Conservation (phyloP, 306 rosid genomes). For the Dryas octopetala region DNA sequence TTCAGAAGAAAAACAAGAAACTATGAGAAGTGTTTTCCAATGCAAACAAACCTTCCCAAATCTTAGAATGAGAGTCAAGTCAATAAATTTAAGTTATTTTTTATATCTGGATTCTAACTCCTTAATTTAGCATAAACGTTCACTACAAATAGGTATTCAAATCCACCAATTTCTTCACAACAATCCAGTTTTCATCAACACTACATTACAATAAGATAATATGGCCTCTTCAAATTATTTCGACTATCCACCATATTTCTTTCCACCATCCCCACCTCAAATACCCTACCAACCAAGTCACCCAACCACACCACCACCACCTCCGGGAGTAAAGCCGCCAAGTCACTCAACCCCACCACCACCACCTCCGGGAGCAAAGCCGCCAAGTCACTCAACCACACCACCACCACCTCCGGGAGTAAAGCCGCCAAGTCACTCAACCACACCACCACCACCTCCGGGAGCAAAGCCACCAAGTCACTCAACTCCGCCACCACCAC, state of each 20-base stretch:
- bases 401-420: background rate
- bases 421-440: background rate
- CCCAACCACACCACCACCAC: background rate
- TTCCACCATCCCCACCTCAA: slow-evolving; percentile 32
- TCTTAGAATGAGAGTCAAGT: slow-evolving; percentile 73
- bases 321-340: background rate
- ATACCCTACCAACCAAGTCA: background rate
- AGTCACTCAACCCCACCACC: background rate
- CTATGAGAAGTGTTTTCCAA: slow-evolving; percentile 58
- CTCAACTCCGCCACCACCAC: background rate
- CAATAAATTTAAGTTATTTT: slow-evolving; percentile 24
- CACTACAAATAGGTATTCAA: slow-evolving; percentile 29
- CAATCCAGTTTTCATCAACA: background rate
- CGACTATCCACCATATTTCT: slow-evolving; percentile 31
- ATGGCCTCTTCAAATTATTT: slow-evolving; percentile 50
- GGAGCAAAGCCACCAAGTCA: background rate
- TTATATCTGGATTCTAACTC: slow-evolving; percentile 1
- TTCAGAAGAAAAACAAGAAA: slow-evolving; percentile 2
- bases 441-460: slow-evolving; percentile 8
- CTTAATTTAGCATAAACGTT: slow-evolving; percentile 16
- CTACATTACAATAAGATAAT: background rate
- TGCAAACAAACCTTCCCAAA: slow-evolving; percentile 51
- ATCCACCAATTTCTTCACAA: slow-evolving; percentile 23
- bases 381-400: background rate
- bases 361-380: background rate